A percentile compares a stretch with the other conserved stretches of the same genome.
phyloP scores from a whole-genome alignment of 176 grass and related monocot genomes.

The Chrysopogon serrulatus region DNA sequence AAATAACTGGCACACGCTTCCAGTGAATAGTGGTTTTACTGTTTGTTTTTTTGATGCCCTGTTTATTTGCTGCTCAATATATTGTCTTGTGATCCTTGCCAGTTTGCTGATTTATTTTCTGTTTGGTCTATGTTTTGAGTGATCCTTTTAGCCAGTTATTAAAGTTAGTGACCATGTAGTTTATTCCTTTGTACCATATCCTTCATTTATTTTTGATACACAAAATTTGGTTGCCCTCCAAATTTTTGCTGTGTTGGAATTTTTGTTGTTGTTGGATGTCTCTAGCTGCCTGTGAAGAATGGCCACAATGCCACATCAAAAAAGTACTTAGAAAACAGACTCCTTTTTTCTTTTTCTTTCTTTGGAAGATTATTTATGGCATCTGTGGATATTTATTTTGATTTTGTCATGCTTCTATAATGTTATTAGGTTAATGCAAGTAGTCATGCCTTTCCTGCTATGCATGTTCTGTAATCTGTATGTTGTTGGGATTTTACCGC shows the following conservation, averaged over 20 bases:
- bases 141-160: neutral
- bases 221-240: neutral
- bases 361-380: neutral
- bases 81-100: neutral
- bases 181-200: too few species aligned
- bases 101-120: neutral
- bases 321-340: neutral
- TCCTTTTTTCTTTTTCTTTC: neutral
- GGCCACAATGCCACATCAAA: neutral
- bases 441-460: neutral
- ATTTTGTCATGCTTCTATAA: neutral
- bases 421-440: neutral
- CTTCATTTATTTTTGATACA: neutral
- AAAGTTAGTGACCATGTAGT: neutral
- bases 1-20: neutral
- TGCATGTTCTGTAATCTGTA: neutral
- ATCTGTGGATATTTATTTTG: neutral
- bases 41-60: neutral
- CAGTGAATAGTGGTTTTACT: neutral
- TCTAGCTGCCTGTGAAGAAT: neutral
- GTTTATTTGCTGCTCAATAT: neutral
- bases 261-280: neutral
- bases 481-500: neutral
- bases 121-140: neutral
- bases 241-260: neutral